These are phyloP conservation scores for Sicyos baderoa DNA, from an alignment of 306 rosid genomes.

Conservation along the genomic window DNA sequence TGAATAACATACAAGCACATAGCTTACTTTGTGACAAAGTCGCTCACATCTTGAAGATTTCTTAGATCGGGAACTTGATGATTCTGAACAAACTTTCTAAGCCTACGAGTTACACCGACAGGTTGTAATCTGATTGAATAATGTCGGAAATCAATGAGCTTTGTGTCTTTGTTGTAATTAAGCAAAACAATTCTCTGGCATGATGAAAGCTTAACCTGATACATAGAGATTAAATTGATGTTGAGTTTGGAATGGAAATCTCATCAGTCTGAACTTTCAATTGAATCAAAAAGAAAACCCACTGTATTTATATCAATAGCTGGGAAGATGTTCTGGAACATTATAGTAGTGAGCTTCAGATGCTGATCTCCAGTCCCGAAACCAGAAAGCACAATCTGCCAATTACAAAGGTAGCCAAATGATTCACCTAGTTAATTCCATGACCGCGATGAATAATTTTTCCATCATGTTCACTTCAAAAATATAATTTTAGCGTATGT, in stretches of 20 bases:
- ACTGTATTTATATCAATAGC: constrained; percentile 94
- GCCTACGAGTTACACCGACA: constrained; percentile 81
- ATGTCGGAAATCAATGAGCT: constrained; percentile 83
- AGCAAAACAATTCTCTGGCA: constrained; percentile 95
- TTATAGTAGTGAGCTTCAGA: constrained; percentile 61
- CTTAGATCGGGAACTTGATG: constrained; percentile 84
- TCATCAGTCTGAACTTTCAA: background rate
- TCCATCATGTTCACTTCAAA: background rate
- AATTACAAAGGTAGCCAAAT: constrained; percentile 13
- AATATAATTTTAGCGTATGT: too few species aligned
- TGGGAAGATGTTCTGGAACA: constrained; percentile 90
- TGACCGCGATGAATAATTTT: background rate
- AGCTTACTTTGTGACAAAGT: constrained; percentile 88
- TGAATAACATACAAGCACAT: constrained; percentile 11
- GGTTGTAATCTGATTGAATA: constrained; percentile 90
- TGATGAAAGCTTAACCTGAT: constrained; percentile 76
- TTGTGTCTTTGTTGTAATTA: constrained; percentile 85
- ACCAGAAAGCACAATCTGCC: constrained; percentile 90
- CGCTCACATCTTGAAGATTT: constrained; percentile 93
- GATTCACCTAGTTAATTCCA: background rate
- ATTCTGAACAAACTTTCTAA: constrained; percentile 83
- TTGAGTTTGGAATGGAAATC: background rate
- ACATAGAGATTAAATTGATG: constrained; percentile 19
- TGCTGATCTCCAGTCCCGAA: constrained; percentile 70
- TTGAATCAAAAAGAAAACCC: constrained; percentile 29